Percentiles rank a stretch among this genome's conserved stretches.
These are phyloP conservation scores for Trichosporon coremiiforme DNA, from an alignment of 1,284 basidiomycete species.

Conservation along the genomic window DNA sequence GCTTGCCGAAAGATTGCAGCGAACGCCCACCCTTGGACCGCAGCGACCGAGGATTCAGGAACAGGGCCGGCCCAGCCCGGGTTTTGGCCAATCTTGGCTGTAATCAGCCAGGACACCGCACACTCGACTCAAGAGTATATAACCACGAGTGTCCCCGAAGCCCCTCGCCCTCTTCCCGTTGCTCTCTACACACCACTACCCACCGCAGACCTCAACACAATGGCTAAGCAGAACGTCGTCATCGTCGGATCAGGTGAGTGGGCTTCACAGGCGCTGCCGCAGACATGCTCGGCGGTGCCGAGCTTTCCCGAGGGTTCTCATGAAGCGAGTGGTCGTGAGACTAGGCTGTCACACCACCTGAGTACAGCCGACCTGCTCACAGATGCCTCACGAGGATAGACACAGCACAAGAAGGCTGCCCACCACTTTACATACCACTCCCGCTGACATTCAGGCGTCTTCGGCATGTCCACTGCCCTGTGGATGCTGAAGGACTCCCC, in stretches of 20 bases:
- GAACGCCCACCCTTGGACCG: background rate
- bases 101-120: background rate
- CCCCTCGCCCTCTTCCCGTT: background rate
- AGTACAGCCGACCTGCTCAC: too few species aligned
- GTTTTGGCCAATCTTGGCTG: constrained; percentile 9
- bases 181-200: background rate
- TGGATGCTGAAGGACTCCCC: constrained; percentile 52
- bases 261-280: background rate
- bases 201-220: background rate
- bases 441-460: constrained; percentile 44
- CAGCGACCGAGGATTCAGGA: constrained; percentile 9
- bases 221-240: constrained; percentile 33
- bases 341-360: too few species aligned
- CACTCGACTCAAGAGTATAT: background rate
- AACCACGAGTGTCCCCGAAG: background rate
- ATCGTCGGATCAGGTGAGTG: constrained; percentile 33
- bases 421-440: background rate
- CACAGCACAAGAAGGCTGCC: too few species aligned
- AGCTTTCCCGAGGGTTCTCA: background rate
- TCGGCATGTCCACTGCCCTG: constrained; percentile 55
- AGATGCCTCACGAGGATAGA: background rate
- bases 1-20: background rate
- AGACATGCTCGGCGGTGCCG: background rate
- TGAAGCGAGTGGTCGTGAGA: background rate
- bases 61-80: constrained; percentile 2